Conservation (phyloP, 345 rosid genomes). For the Bruguiera gymnorhiza region DNA sequence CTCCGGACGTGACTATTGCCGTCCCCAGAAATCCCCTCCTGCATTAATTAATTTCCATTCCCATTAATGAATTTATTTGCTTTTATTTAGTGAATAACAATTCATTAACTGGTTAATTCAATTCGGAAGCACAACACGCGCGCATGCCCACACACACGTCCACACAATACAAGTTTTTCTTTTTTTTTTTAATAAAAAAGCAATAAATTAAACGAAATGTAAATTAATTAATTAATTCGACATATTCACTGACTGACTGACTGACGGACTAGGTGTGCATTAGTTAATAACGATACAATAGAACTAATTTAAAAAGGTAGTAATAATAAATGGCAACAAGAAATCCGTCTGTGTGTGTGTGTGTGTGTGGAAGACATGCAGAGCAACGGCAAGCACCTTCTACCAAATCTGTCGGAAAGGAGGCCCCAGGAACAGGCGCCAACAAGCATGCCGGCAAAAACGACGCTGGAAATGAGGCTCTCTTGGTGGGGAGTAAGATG, state of each 20-base stretch:
- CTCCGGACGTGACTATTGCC: slow-evolving; percentile 57
- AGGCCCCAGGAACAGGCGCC: slow-evolving; percentile 8
- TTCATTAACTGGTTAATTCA: too few species aligned
- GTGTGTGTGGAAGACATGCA: too few species aligned
- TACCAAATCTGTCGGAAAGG: slow-evolving; percentile 8
- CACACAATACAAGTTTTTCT: too few species aligned
- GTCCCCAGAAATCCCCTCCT: slow-evolving; percentile 83
- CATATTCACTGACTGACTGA: too few species aligned
- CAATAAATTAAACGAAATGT: too few species aligned
- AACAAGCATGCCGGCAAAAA: slow-evolving; percentile 12
- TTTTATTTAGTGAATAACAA: neutral
- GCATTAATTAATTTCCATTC: slow-evolving; percentile 1
- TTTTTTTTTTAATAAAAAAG: too few species aligned
- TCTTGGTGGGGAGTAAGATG: slow-evolving; percentile 5
- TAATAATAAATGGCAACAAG: neutral
- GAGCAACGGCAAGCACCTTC: slow-evolving; percentile 32
- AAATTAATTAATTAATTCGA: too few species aligned
- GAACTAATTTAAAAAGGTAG: neutral
- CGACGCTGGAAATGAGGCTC: slow-evolving; percentile 1
- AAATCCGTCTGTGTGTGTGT: neutral
- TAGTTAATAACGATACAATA: neutral
- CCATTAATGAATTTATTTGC: too few species aligned
- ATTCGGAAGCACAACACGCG: too few species aligned
- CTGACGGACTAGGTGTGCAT: too few species aligned
- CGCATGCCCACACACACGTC: too few species aligned